These are phyloP conservation scores for Metarhizium robertsii DNA, from an alignment of 2,329 filamentous ascomycete species.

Conservation along the genomic window DNA sequence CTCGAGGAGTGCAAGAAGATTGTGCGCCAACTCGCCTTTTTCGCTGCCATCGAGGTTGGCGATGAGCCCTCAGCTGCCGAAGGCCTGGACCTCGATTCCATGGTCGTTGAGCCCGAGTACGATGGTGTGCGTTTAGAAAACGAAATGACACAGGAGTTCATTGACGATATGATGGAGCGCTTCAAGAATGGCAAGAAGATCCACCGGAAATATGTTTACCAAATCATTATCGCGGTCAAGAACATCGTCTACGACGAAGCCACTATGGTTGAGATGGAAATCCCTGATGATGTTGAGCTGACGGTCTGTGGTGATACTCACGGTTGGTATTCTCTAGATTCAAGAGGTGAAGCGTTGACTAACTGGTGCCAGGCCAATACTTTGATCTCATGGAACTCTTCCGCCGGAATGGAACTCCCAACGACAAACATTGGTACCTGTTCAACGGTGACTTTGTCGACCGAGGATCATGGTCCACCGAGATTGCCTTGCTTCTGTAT, in stretches of 20 bases:
- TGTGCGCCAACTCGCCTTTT: constrained; percentile 84
- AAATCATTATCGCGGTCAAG: constrained; percentile 85
- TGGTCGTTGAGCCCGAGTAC: constrained; percentile 73
- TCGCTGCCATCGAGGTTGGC: constrained; percentile 86
- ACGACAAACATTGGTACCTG: constrained; percentile 82
- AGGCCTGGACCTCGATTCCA: constrained; percentile 78
- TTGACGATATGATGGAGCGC: constrained; percentile 91
- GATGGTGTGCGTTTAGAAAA: constrained; percentile 72
- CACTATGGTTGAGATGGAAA: constrained; percentile 91
- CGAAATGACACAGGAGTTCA: constrained; percentile 92
- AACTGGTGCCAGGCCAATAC: constrained; percentile 62
- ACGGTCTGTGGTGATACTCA: constrained; percentile 98
- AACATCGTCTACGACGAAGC: constrained; percentile 85
- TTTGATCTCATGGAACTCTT: constrained; percentile 97
- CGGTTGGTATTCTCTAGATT: constrained; percentile 42
- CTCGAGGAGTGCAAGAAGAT: constrained; percentile 90
- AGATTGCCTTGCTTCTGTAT: constrained; percentile 88
- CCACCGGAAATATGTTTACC: constrained; percentile 93
- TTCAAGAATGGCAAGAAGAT: constrained; percentile 96
- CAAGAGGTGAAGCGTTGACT: not conserved
- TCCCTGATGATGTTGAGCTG: constrained; percentile 67
- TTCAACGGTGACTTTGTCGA: constrained; percentile 99
- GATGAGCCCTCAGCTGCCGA: constrained; percentile 90
- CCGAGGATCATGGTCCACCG: constrained; percentile 94
- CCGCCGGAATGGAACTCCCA: constrained; percentile 76